These are phyloP conservation scores for Leucosporidium scottii DNA, from an alignment of 768 basidiomycete species.

Conservation along the genomic window DNA sequence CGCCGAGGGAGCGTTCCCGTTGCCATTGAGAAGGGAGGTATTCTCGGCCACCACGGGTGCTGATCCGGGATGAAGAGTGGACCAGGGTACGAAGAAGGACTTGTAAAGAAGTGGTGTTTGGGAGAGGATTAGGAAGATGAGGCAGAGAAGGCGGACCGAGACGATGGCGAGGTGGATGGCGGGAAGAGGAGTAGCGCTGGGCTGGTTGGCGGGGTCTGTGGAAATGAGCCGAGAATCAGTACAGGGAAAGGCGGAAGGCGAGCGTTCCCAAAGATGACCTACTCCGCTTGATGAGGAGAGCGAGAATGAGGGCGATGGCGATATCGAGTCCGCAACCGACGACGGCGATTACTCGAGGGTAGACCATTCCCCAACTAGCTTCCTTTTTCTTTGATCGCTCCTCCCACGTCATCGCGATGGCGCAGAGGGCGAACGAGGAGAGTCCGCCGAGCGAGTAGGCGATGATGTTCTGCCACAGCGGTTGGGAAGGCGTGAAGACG, in stretches of 20 bases:
- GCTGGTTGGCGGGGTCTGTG: constrained; percentile 35
- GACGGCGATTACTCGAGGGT: constrained; percentile 46
- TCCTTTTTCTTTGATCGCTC: constrained; percentile 61
- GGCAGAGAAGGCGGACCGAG: constrained; percentile 26
- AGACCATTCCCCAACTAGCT: constrained; percentile 48
- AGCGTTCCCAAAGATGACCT: constrained; percentile 37
- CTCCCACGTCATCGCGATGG: constrained; percentile 59
- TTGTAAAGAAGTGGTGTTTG: constrained; percentile 22
- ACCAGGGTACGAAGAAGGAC: constrained; percentile 9
- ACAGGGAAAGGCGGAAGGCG: background rate
- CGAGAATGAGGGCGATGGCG: constrained; percentile 54
- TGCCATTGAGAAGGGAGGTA: constrained; percentile 16
- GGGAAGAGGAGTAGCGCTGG: constrained; percentile 44
- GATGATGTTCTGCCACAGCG: constrained; percentile 86
- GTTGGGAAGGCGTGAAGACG: constrained; percentile 61
- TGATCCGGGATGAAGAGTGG: background rate
- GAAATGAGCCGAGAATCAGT: constrained; percentile 52
- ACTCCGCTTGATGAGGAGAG: constrained; percentile 44
- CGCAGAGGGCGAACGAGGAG: constrained; percentile 38
- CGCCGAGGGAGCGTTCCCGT: constrained; percentile 1
- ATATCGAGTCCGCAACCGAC: constrained; percentile 57
- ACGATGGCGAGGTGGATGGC: constrained; percentile 40
- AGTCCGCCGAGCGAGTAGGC: constrained; percentile 82
- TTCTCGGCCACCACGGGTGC: constrained; percentile 5
- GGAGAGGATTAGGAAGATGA: constrained; percentile 25